Evolutionary conservation across 371 early-diverging fungal species (phyloP).

Genomic region (Mucor racemosus): DNA sequence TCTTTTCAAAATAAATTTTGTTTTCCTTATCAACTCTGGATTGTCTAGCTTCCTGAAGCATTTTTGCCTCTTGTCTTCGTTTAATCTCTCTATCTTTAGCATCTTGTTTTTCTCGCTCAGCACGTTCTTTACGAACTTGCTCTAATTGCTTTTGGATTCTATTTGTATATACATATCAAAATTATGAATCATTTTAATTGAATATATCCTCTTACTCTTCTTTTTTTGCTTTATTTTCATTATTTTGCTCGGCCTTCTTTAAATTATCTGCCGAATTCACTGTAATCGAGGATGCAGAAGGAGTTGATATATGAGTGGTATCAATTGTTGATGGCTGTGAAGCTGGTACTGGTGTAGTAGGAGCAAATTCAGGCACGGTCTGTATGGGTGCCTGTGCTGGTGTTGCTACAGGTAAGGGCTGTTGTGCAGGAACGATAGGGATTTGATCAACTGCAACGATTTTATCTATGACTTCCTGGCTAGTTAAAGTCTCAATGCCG

Average conservation of each 20-base stretch:
- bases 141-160: slow-evolving; percentile 47
- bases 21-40: slow-evolving; percentile 34
- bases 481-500: slow-evolving; percentile 24
- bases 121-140: slow-evolving; percentile 38
- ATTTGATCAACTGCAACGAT: slow-evolving; percentile 8
- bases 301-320: background rate
- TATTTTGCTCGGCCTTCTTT: background rate
- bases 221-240: slow-evolving; percentile 19
- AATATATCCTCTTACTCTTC: slow-evolving; percentile 14
- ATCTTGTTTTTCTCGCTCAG: slow-evolving; percentile 40
- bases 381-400: background rate
- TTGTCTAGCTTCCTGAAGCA: slow-evolving; percentile 35
- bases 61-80: slow-evolving; percentile 45
- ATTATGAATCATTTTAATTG: background rate
- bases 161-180: background rate
- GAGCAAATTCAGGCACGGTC: background rate
- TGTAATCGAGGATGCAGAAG: background rate
- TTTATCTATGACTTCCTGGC: slow-evolving; percentile 26
- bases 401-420: background rate
- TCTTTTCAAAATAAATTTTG: slow-evolving; percentile 41
- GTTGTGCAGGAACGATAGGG: background rate
- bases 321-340: background rate
- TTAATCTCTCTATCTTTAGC: slow-evolving; percentile 41
- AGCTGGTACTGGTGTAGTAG: background rate
- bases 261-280: background rate